Evolutionary conservation across 345 rosid species (phyloP), one percentile per base, ranked within the genome.

Genomic region (Trapa incisa): DNA sequence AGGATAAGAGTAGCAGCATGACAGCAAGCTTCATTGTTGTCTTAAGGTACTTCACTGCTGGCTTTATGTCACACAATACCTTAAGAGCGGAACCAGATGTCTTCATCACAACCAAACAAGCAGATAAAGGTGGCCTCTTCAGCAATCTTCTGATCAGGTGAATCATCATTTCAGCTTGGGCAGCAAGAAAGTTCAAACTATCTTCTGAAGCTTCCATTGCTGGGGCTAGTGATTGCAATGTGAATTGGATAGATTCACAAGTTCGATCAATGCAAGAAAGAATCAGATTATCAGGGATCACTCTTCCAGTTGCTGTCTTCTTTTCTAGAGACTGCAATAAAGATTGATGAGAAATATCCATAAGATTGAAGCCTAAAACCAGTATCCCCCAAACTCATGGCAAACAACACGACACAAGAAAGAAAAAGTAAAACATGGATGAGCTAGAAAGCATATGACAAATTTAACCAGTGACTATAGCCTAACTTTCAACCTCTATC

Each of bases 121-220:
- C 67, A 65, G 92, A 73, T 65, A 72, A 60, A 33, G 91, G 47
- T 54, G 85, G 73, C 68, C 76, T 76, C 57, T 68, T 79, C 67
- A 66, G 68, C 6, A 73, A 79, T 12, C 81, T 79, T 81, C 84
- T 85, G 69, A 80, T 75, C 61, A 91, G 82, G 75, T 71, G 77
- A 65, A 84, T 81, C 73, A 94, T 82, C 66, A 94, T 70, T 74
- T 88, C 92, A 52, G 82, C 84, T 73, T 87, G 87, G 65, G 89
- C 87, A 60, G 80, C 67, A 68, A 94, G 88, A 69, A 77, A 79
- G 76, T 81, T 81, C 67, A 86, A 78, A 65, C 82, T 77, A 70
- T 80, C 79, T 72, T 80, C 70, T 4, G 89, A 74, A 47, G 84
- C 82, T 72, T 83, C 87, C 67, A 78, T 70, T 54, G 73, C 64